These are phyloP conservation scores for Blastomyces silverae DNA, from an alignment of 2,329 filamentous ascomycete species.

Conservation along the genomic window DNA sequence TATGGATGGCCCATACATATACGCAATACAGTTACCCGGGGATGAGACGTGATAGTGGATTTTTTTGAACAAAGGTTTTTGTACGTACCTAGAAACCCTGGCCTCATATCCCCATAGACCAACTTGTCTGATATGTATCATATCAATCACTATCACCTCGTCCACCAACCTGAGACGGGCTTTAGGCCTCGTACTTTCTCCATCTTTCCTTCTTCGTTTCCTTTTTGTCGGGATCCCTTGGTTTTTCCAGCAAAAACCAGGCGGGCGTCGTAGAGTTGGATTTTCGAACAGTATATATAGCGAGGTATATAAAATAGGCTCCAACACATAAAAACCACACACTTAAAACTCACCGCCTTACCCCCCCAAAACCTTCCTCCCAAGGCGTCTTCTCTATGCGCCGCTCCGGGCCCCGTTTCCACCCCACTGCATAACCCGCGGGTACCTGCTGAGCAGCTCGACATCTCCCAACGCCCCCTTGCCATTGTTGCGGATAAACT, in stretches of 20 bases:
- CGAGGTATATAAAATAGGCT: neutral
- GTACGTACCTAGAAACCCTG: conserved; percentile 4
- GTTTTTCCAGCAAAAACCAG: neutral
- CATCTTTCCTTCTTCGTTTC: neutral
- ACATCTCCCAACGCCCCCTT: conserved; percentile 39
- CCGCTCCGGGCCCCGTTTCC: conserved; percentile 16
- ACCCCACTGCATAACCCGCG: conserved; percentile 26
- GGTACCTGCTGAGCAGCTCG: conserved; percentile 39
- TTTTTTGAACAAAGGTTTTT: neutral
- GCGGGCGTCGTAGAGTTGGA: neutral
- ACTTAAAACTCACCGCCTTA: neutral
- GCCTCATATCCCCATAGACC: neutral
- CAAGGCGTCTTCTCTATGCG: conserved; percentile 10
- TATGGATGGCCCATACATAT: neutral
- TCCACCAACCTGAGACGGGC: neutral
- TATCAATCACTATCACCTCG: neutral
- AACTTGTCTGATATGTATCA: neutral
- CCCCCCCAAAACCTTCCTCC: neutral
- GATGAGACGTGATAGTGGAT: neutral
- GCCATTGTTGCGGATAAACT: conserved; percentile 64
- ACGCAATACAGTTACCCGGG: conserved; percentile 3
- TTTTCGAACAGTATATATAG: neutral
- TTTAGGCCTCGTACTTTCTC: neutral
- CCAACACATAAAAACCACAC: neutral
- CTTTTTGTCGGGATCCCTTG: neutral